These are phyloP conservation scores for Russula vinacea DNA, from an alignment of 768 basidiomycete genomes.

Conservation along the genomic window DNA sequence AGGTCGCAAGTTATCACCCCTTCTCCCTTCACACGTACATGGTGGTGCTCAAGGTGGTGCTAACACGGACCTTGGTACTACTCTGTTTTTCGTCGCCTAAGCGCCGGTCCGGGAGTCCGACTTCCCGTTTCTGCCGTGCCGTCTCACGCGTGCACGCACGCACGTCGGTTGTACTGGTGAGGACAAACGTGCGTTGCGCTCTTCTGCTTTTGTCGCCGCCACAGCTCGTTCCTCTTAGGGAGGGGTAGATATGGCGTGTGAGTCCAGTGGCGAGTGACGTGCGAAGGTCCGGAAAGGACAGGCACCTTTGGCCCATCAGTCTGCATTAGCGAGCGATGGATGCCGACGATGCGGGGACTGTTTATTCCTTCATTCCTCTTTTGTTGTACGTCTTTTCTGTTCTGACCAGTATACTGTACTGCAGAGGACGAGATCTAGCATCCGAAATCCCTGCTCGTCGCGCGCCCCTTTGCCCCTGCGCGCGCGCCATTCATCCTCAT, in stretches of 20 bases:
- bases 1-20: not conserved
- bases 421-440: not conserved
- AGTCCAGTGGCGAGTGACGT: not conserved
- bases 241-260: constrained; percentile 3
- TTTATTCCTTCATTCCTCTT: not conserved
- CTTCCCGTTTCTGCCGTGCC: constrained; percentile 8
- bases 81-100: not conserved
- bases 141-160: not conserved
- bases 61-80: not conserved
- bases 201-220: not conserved
- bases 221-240: not conserved
- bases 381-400: not conserved
- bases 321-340: not conserved
- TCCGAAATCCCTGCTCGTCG: not conserved
- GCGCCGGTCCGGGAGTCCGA: constrained; percentile 8
- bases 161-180: not conserved
- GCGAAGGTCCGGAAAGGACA: constrained; percentile 1
- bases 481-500: too few species aligned
- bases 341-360: not conserved
- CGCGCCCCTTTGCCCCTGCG: not conserved
- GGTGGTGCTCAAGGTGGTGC: too few species aligned
- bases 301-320: not conserved
- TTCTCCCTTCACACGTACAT: not conserved
- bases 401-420: too few species aligned
- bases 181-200: constrained; percentile 11